Conservation (phyloP, 129 eudicot genomes). For the Tagetes erecta region DNA sequence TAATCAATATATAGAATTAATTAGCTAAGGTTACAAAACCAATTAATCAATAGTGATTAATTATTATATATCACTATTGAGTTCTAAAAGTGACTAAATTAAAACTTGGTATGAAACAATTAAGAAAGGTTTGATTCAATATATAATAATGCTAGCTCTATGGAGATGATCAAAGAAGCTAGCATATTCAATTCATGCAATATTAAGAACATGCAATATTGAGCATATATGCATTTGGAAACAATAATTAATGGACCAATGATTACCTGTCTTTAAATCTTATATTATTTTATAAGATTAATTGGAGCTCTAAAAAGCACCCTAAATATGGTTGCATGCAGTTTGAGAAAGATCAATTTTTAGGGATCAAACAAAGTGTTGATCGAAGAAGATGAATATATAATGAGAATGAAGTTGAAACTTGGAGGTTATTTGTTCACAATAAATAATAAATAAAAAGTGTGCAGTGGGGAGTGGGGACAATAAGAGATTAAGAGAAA, state of each 20-base stretch:
- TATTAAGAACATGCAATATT: background rate
- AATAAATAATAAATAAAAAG: conserved; percentile 30
- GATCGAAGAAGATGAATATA: conserved; percentile 14
- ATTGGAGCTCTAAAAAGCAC: conserved; percentile 11
- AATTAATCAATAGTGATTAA: background rate
- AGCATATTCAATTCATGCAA: conserved; percentile 2
- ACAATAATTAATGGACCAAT: background rate
- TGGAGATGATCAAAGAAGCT: background rate
- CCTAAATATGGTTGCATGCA: background rate
- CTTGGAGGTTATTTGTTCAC: conserved; percentile 38
- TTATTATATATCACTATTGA: background rate
- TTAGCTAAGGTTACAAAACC: background rate
- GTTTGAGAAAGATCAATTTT: conserved; percentile 33
- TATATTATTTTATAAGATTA: conserved; percentile 4
- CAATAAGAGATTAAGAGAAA: conserved; percentile 49
- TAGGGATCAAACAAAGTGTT: conserved; percentile 39
- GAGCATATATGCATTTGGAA: background rate
- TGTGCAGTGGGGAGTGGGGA: no score
- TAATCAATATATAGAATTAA: background rate
- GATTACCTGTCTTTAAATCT: conserved; percentile 21
- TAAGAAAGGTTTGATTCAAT: background rate
- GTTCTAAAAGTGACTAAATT: background rate
- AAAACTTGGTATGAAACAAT: background rate
- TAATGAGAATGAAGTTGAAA: conserved; percentile 37
- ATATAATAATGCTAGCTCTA: background rate